Conservation (phyloP, 1,284 basidiomycete species). For the Somion occarium region DNA sequence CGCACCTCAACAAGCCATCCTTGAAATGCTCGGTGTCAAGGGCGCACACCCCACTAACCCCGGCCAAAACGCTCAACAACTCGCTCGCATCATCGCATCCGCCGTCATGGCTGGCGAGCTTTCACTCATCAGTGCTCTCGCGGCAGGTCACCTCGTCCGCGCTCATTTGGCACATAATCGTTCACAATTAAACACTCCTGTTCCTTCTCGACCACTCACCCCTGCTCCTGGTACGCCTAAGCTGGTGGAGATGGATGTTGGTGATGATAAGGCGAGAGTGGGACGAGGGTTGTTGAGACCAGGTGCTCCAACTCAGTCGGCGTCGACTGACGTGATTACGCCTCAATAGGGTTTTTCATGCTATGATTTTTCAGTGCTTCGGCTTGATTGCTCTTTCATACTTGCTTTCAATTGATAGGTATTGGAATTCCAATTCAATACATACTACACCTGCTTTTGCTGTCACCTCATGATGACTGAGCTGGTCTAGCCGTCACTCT, state of each 20-base stretch:
- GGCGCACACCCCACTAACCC: slow-evolving; percentile 83
- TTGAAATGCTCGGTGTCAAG: slow-evolving; percentile 88
- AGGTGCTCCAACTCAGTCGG: background rate
- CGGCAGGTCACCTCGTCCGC: slow-evolving; percentile 87
- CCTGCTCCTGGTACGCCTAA: slow-evolving; percentile 33
- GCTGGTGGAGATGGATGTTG: background rate
- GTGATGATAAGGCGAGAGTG: background rate
- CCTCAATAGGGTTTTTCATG: background rate
- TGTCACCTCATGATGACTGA: too few relatives aligned
- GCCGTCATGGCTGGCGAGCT: slow-evolving; percentile 95
- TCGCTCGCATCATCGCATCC: slow-evolving; percentile 84
- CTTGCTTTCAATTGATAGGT: background rate
- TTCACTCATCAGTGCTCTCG: slow-evolving; percentile 83
- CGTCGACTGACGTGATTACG: slow-evolving; percentile 2
- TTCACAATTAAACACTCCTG: slow-evolving; percentile 65
- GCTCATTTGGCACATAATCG: slow-evolving; percentile 88
- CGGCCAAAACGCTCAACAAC: slow-evolving; percentile 81
- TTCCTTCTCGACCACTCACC: slow-evolving; percentile 57
- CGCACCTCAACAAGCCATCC: slow-evolving; percentile 82
- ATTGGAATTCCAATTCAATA: background rate
- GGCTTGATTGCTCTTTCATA: background rate
- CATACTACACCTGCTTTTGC: too few relatives aligned
- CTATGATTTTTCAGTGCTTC: background rate
- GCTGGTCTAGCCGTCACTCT: too few relatives aligned
- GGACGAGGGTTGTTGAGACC: background rate